Conservation (phyloP, 495 filamentous ascomycete genomes). For the Neurospora sp. region DNA sequence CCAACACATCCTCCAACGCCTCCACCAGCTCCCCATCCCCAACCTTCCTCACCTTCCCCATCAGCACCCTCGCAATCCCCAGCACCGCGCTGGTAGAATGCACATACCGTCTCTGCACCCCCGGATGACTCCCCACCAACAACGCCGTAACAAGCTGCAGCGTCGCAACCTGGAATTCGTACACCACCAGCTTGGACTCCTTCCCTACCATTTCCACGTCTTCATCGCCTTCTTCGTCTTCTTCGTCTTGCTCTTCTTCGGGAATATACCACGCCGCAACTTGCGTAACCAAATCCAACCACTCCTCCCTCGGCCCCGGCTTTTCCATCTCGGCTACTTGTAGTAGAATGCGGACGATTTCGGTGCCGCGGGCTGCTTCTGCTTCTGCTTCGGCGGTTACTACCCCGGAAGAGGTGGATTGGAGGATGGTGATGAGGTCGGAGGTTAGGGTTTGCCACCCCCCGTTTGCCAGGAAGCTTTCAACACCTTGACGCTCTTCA, state of each 20-base stretch:
- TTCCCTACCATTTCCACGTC: not conserved
- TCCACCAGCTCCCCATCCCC: constrained; percentile 9
- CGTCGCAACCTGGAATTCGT: constrained; percentile 39
- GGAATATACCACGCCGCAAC: constrained; percentile 28
- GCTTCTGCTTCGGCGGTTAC: constrained; percentile 2
- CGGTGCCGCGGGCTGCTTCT: constrained; percentile 35
- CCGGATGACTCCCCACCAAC: constrained; percentile 33
- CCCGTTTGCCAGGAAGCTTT: constrained; percentile 29
- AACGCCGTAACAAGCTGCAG: constrained; percentile 42
- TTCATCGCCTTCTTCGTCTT: not conserved
- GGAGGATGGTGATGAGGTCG: constrained; percentile 36
- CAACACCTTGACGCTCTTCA: constrained; percentile 31
- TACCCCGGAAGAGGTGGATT: constrained; percentile 3
- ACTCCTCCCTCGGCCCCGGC: constrained; percentile 31
- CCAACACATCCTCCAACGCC: constrained; percentile 18
- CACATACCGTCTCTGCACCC: constrained; percentile 33
- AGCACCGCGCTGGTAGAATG: constrained; percentile 31
- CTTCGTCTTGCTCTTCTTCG: not conserved
- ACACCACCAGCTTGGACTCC: constrained; percentile 6
- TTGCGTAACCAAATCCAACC: constrained; percentile 35
- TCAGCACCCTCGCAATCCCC: constrained; percentile 29
- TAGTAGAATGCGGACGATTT: constrained; percentile 43
- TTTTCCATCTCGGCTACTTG: constrained; percentile 33
- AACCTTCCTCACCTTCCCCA: constrained; percentile 4
- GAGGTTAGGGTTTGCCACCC: constrained; percentile 40